Conservation (phyloP, 371 early-diverging fungal genomes). For the Lichtheimia corymbifera region DNA sequence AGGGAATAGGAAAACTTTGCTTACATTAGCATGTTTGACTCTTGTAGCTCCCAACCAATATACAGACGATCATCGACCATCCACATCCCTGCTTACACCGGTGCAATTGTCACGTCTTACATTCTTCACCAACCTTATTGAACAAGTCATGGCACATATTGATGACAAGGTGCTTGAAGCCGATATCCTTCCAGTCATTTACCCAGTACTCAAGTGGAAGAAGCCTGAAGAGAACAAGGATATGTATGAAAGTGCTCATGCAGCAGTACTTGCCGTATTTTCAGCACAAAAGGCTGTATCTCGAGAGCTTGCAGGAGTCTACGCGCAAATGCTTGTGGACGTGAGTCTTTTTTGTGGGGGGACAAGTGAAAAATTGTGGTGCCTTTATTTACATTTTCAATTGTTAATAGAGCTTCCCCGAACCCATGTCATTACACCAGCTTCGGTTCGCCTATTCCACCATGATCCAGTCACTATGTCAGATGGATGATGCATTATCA, state of each 20-base stretch:
- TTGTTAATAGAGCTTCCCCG: slow-evolving; percentile 49
- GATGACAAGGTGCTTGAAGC: slow-evolving; percentile 51
- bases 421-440: slow-evolving; percentile 59
- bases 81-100: slow-evolving; percentile 31
- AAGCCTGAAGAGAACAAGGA: slow-evolving; percentile 41
- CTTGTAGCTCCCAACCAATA: slow-evolving; percentile 19
- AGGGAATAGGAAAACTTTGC: not conserved
- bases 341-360: slow-evolving; percentile 24
- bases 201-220: slow-evolving; percentile 56
- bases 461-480: slow-evolving; percentile 57
- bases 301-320: slow-evolving; percentile 47
- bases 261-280: slow-evolving; percentile 57
- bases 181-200: slow-evolving; percentile 56
- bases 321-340: slow-evolving; percentile 48
- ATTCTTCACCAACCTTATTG: slow-evolving; percentile 57
- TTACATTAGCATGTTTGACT: not conserved
- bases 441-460: slow-evolving; percentile 60
- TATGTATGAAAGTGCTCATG: slow-evolving; percentile 65
- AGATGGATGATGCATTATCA: slow-evolving; percentile 61
- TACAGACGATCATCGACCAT: slow-evolving; percentile 15
- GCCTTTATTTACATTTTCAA: not conserved
- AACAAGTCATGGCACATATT: slow-evolving; percentile 49
- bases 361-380: not conserved
- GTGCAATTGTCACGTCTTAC: slow-evolving; percentile 45
- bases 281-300: slow-evolving; percentile 49